Percentiles rank a stretch among this genome's conserved stretches.
Conservation (phyloP, 2,329 filamentous ascomycete species). For the Alternaria arbusti region DNA sequence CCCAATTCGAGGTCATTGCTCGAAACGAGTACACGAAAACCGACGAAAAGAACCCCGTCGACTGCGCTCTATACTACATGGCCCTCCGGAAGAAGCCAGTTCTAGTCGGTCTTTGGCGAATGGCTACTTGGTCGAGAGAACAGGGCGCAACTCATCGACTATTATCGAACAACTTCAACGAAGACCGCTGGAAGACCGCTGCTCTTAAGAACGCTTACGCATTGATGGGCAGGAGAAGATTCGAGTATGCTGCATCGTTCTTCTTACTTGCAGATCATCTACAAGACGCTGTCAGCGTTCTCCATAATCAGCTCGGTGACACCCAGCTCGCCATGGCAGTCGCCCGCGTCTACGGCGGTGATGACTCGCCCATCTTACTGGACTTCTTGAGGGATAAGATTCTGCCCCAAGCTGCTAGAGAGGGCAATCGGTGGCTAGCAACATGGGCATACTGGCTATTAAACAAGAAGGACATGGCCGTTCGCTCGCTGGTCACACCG, state of each 20-base stretch:
- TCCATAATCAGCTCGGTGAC: slow-evolving; percentile 85
- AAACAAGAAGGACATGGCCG: slow-evolving; percentile 79
- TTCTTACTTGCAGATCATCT: slow-evolving; percentile 89
- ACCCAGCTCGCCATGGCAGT: slow-evolving; percentile 89
- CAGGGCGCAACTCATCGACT: slow-evolving; percentile 80
- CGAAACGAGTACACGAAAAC: slow-evolving; percentile 91
- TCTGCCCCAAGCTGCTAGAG: slow-evolving; percentile 74
- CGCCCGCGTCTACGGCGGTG: slow-evolving; percentile 85
- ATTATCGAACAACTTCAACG: slow-evolving; percentile 87
- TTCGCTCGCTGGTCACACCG: slow-evolving; percentile 81
- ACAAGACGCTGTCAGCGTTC: slow-evolving; percentile 83
- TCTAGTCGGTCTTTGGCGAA: slow-evolving; percentile 90
- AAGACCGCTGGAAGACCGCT: slow-evolving; percentile 84
- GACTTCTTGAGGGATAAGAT: slow-evolving; percentile 81
- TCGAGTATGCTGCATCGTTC: slow-evolving; percentile 94
- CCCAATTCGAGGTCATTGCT: slow-evolving; percentile 88
- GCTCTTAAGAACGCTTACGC: slow-evolving; percentile 97
- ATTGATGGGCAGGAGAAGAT: slow-evolving; percentile 85
- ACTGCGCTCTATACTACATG: slow-evolving; percentile 90
- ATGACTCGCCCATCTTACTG: slow-evolving; percentile 74
- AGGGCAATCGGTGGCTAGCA: slow-evolving; percentile 91
- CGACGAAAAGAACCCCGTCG: slow-evolving; percentile 85
- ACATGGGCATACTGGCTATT: slow-evolving; percentile 97
- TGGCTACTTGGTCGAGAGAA: slow-evolving; percentile 88
- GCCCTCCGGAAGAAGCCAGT: slow-evolving; percentile 90